Evolutionary conservation across 2,329 filamentous ascomycete genomes (phyloP), one percentile per base, ranked within the genome.

Genomic region (Aschersonia sp.): DNA sequence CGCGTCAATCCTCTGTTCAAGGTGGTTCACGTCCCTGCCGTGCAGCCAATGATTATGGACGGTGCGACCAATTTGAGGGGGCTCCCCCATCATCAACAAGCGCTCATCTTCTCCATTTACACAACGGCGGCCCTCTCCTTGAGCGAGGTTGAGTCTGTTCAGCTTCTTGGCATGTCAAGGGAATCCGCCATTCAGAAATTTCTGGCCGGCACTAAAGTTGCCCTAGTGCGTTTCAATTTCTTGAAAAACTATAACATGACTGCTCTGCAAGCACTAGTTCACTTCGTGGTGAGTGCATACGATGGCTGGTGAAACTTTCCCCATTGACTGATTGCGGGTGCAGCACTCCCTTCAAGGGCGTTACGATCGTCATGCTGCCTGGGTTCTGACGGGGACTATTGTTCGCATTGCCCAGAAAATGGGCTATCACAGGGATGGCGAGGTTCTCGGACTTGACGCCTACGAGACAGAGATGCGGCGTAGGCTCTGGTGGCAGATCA

Each of bases 1-100:
- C 80, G 85, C 51, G 79, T 89, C 48, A 84, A 89, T 55, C 84
- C 84, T 0, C 60, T 87, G 43, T 77, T 79, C 53, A 89, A 88
- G 58, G 65, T 77, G 43, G 78, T 87, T 30, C 85, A 90, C 58
- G 74, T 82, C 1, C 84, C 84, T 0, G 79, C 79, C 0, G 62
- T 87, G 4, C 80, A 87, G 55, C 72, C 74, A 2, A 72, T 75
- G 43, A 67, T 88, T 6, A 71, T 83, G 39, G 75, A 84, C 49
- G 80, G 81, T 2, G 74, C 73, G 1, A 70, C 70, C 12, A 72
- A 77, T 50, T 65, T 81, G 22, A 64, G 66, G 10, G 70, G 68
- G 41, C 62, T 86, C 2, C 72, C 73, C 0, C 69, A 74, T 41
- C 76, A 76, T 47, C 63, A 77, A 30, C 78, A 83, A 59, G 76